A percentile compares a stretch with the other conserved stretches of the same genome.
Conservation (phyloP, 2,329 filamentous ascomycete species). For the Beauveria sp. region DNA sequence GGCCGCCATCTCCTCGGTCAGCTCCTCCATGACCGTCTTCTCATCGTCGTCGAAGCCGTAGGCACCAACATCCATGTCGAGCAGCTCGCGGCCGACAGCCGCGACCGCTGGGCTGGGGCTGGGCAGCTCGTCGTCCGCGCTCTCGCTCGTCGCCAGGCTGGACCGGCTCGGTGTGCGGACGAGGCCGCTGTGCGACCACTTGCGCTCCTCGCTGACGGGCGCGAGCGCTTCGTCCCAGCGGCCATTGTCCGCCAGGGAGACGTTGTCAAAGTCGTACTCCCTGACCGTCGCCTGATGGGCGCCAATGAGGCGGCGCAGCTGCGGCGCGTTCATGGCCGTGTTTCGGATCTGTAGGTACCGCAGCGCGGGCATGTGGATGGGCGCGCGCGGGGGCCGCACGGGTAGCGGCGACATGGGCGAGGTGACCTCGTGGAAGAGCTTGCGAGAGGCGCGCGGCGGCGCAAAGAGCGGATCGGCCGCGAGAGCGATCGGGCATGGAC, state of each 20-base stretch:
- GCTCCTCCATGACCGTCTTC: conserved; percentile 22
- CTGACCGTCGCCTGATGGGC: conserved; percentile 60
- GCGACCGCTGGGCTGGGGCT: conserved; percentile 46
- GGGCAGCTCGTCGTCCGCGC: conserved; percentile 30
- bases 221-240: conserved; percentile 79
- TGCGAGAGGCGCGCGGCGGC: conserved; percentile 43
- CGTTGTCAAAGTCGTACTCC: conserved; percentile 75
- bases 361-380: conserved; percentile 60
- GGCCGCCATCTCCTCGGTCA: conserved; percentile 28
- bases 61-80: conserved; percentile 31
- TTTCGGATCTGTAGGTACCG: conserved; percentile 66
- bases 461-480: conserved; percentile 63
- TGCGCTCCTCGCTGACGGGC: conserved; percentile 46
- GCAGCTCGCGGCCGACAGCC: conserved; percentile 44
- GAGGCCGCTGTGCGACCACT: conserved; percentile 27
- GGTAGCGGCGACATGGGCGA: conserved; percentile 57
- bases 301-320: conserved; percentile 62
- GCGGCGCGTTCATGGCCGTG: conserved; percentile 59
- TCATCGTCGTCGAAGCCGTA: conserved; percentile 30
- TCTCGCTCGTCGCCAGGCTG: conserved; percentile 27
- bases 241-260: conserved; percentile 58
- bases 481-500: conserved; percentile 66
- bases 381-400: conserved; percentile 40
- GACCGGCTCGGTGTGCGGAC: conserved; percentile 13
- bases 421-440: conserved; percentile 58